Evolutionary conservation across 257 asterid genomes (phyloP).

Genomic region (Agastache rugosa): DNA sequence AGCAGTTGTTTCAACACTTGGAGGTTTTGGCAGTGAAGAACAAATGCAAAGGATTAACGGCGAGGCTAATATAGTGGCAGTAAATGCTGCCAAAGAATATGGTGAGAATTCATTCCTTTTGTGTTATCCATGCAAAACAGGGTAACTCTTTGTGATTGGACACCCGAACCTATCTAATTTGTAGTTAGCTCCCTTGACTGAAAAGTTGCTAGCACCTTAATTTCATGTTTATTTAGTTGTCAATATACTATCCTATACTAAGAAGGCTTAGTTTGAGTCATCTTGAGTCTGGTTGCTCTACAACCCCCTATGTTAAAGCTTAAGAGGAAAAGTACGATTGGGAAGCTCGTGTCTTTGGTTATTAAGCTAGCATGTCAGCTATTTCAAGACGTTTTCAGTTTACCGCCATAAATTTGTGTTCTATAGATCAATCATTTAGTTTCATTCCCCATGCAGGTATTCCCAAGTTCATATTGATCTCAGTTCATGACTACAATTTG

Average conservation of each 20-base stretch:
- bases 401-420: background rate
- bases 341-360: background rate
- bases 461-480: constrained; percentile 87
- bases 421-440: constrained; percentile 1
- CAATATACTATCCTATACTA: background rate
- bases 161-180: too few species aligned
- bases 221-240: background rate
- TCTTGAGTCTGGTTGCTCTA: constrained; percentile 2
- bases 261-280: background rate
- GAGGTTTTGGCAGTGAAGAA: constrained; percentile 97
- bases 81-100: constrained; percentile 87
- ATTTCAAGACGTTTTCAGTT: too few species aligned
- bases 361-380: background rate
- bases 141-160: background rate
- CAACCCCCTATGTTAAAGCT: background rate
- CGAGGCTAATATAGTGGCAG: constrained; percentile 93
- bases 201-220: background rate
- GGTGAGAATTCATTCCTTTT: constrained; percentile 54
- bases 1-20: constrained; percentile 91
- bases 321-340: background rate
- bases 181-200: too few species aligned
- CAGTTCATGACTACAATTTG: constrained; percentile 95
- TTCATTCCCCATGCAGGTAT: constrained; percentile 59
- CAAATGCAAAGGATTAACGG: constrained; percentile 98
- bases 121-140: constrained; percentile 1